Conservation (phyloP, 1,284 basidiomycete genomes). For the Ustilago hordei region DNA sequence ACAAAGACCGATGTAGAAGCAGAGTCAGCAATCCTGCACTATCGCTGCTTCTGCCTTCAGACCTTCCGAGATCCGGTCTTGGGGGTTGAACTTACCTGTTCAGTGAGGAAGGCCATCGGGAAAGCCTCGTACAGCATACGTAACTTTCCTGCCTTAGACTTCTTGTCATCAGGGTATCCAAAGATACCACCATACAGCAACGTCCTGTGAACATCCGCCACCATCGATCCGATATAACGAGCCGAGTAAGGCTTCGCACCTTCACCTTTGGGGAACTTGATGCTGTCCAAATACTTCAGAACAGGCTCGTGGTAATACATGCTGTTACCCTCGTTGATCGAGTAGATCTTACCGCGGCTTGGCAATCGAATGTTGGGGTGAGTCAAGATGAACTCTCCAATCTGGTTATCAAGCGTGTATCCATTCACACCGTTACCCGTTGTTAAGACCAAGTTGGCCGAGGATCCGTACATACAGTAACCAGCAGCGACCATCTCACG, state of each 20-base stretch:
- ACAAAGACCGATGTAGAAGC: no score
- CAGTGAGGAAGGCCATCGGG: slow-evolving; percentile 97
- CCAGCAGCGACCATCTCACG: slow-evolving; percentile 98
- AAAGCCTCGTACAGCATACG: slow-evolving; percentile 97
- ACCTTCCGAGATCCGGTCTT: not conserved
- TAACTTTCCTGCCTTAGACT: slow-evolving; percentile 94
- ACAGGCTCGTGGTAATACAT: slow-evolving; percentile 84
- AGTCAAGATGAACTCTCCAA: slow-evolving; percentile 97
- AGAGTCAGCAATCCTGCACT: no score
- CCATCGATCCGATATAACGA: slow-evolving; percentile 98
- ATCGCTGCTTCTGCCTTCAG: not conserved
- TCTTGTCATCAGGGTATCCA: slow-evolving; percentile 97
- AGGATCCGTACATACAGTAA: slow-evolving; percentile 87
- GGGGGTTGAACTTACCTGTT: slow-evolving; percentile 74
- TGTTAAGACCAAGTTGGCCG: slow-evolving; percentile 94
- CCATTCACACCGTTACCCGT: slow-evolving; percentile 97
- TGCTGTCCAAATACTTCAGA: slow-evolving; percentile 86
- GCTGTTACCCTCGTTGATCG: slow-evolving; percentile 98
- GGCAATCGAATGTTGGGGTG: slow-evolving; percentile 97
- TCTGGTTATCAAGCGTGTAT: slow-evolving; percentile 89
- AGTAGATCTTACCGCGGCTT: slow-evolving; percentile 96
- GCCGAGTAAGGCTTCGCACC: slow-evolving; percentile 71
- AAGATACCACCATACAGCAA: slow-evolving; percentile 98
- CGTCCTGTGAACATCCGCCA: slow-evolving; percentile 96
- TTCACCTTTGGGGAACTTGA: slow-evolving; percentile 78